phyloP scores from a whole-genome alignment of 2,329 filamentous ascomycete species.

The Clonostachys byssicola region DNA sequence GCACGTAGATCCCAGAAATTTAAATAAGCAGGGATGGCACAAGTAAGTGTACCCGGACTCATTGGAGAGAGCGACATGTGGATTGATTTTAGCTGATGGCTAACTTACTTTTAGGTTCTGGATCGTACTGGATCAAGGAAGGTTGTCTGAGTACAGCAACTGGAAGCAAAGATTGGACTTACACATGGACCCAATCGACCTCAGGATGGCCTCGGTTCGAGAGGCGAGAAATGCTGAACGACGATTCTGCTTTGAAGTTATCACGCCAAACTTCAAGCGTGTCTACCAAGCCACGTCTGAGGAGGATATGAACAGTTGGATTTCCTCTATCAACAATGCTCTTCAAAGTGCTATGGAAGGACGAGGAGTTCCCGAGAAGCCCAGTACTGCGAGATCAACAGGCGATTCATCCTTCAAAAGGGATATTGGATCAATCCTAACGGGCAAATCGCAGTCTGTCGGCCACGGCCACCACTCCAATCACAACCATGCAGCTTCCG shows the following conservation, averaged over 20 bases:
- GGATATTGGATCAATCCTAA: slow-evolving; percentile 89
- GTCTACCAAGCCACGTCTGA: slow-evolving; percentile 98
- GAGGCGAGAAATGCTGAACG: slow-evolving; percentile 93
- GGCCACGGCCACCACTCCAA: slow-evolving; percentile 35
- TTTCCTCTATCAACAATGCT: slow-evolving; percentile 92
- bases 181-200: slow-evolving; percentile 96
- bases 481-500: slow-evolving; percentile 43
- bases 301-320: slow-evolving; percentile 98
- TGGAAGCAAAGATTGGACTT: slow-evolving; percentile 97
- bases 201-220: slow-evolving; percentile 93
- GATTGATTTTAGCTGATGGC: neutral
- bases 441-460: slow-evolving; percentile 81
- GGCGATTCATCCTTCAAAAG: slow-evolving; percentile 61
- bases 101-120: slow-evolving; percentile 66
- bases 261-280: slow-evolving; percentile 91
- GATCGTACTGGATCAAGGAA: slow-evolving; percentile 96
- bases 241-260: slow-evolving; percentile 96
- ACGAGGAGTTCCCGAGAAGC: slow-evolving; percentile 54
- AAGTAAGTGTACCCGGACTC: slow-evolving; percentile 60
- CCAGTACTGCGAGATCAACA: slow-evolving; percentile 25
- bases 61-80: too few relatives aligned
- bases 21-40: slow-evolving; percentile 98
- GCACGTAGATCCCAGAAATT: slow-evolving; percentile 88
- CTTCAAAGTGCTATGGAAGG: slow-evolving; percentile 93
- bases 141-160: slow-evolving; percentile 96